Evolutionary conservation across 1,284 basidiomycete genomes (phyloP), one percentile per base, ranked within the genome.

Genomic region (Mycena citricolor): DNA sequence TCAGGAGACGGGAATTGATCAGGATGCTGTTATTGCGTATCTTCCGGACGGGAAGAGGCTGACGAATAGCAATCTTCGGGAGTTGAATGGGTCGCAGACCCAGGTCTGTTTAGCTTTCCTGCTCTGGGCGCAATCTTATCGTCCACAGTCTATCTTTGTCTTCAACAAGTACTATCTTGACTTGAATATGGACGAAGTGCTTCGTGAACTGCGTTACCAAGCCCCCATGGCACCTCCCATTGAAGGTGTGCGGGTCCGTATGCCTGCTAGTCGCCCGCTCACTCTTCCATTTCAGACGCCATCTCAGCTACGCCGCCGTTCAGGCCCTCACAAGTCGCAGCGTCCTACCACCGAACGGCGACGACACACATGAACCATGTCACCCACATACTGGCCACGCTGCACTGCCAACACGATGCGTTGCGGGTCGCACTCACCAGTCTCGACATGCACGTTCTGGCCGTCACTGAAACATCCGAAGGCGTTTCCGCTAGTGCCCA

Each of bases 151-250:
- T 8, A 84, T 90, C 49, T 90, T 77, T 57, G 82, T 89, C 4
- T 90, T 86, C 66, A 90, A 89, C 65, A 87, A 86, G 58, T 69
- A 75, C 54, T 86, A 85, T 55, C 71, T 90, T 29, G 84, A 86
- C 49, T 68, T 78, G 35, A 80, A 83, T 41, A 42, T 85, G 24
- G 74, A 82, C 3, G 73, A 83, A 32, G 79, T 86, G 20, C 62
- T 88, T 5, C 68, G 62, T 14, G 71, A 77, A 33, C 70, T 89
- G 10, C 71, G 63, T n/a, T 65, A 77, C n/a, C 73, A 81, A 32
- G 69, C 84, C 3, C 68, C 71, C 8, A 54, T 86, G 16, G 81
- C 87, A 52, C 79, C 81, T 12, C 72, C 76, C 19, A 76, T 85
- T 47, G 83, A 86, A 66, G 82, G 86, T 84, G 53, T 31, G 37